Conservation (phyloP, 352 stramenopile species). For the Globisporangium radiosum region DNA sequence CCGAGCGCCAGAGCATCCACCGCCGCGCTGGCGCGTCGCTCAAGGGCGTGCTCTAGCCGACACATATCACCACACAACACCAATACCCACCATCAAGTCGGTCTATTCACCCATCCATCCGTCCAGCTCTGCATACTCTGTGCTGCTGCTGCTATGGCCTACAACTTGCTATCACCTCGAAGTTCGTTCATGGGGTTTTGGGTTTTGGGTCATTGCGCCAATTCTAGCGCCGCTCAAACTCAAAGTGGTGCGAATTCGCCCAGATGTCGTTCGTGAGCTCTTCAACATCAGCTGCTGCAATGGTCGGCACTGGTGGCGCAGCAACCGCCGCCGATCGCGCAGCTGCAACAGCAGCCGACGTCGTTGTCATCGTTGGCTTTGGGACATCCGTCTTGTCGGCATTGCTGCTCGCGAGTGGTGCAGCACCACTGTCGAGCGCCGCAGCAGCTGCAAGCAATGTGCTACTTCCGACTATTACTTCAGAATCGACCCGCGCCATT, state of each 20-base stretch:
- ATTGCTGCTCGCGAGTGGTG: neutral
- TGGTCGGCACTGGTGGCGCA: neutral
- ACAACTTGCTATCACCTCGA: neutral
- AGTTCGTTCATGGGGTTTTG: no score
- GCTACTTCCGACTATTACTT: no score
- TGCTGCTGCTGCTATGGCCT: no score
- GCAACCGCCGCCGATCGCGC: neutral
- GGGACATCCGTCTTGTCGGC: neutral
- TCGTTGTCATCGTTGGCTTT: slow-evolving; percentile 4
- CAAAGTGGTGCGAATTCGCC: slow-evolving; percentile 73
- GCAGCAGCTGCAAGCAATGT: neutral
- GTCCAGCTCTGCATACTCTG: no score
- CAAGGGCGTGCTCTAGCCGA: slow-evolving; percentile 63
- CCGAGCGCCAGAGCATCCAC: slow-evolving; percentile 75
- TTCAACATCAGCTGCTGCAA: slow-evolving; percentile 49
- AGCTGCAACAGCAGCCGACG: slow-evolving; percentile 16
- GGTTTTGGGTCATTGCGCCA: no score
- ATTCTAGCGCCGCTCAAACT: slow-evolving; percentile 38
- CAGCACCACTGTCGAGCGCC: neutral
- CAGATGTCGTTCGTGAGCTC: slow-evolving; percentile 74
- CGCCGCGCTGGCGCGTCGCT: slow-evolving; percentile 69
- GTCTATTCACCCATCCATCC: neutral
- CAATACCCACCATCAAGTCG: neutral
- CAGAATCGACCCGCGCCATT: slow-evolving; percentile 3
- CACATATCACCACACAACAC: neutral